Evolutionary conservation across 1,284 basidiomycete genomes (phyloP).

Genomic region (Polyporus tsugae): DNA sequence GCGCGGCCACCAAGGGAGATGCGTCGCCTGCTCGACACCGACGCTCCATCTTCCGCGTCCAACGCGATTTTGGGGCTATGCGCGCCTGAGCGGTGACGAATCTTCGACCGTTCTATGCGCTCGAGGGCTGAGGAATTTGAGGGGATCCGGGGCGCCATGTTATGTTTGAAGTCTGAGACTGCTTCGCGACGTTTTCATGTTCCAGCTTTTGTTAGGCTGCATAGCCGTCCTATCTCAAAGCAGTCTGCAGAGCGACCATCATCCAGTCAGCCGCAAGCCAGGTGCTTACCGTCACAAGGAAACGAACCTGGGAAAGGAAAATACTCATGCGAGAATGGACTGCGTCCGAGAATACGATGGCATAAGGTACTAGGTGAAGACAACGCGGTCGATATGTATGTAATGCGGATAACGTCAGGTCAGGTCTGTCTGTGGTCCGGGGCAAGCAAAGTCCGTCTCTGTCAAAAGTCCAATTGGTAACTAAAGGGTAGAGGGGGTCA

Average conservation of each 20-base stretch:
- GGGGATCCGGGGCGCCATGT: conserved; percentile 35
- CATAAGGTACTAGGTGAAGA: conserved; percentile 31
- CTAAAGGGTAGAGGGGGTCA: conserved; percentile 1
- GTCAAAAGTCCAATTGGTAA: conserved; percentile 7
- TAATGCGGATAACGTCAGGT: conserved; percentile 19
- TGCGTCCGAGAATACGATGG: conserved; percentile 27
- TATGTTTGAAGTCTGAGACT: conserved; percentile 25
- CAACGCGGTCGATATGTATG: conserved; percentile 28
- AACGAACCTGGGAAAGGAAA: neutral
- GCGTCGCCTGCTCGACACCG: neutral
- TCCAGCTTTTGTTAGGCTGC: neutral
- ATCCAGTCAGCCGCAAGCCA: conserved; percentile 13
- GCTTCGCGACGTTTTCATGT: neutral
- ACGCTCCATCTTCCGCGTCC: neutral
- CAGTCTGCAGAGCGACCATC: neutral
- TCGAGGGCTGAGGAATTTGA: conserved; percentile 31
- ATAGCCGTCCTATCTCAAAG: neutral
- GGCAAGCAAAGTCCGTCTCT: conserved; percentile 8
- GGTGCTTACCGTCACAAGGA: neutral
- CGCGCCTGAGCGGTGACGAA: conserved; percentile 38
- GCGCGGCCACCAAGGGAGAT: conserved; percentile 1
- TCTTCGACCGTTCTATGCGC: conserved; percentile 24
- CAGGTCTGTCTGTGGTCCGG: conserved; percentile 26
- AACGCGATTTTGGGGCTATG: conserved; percentile 30
- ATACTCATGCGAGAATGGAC: neutral